Evolutionary conservation across 805 yeast species (phyloP).

Genomic region (Yarrowia sp.): DNA sequence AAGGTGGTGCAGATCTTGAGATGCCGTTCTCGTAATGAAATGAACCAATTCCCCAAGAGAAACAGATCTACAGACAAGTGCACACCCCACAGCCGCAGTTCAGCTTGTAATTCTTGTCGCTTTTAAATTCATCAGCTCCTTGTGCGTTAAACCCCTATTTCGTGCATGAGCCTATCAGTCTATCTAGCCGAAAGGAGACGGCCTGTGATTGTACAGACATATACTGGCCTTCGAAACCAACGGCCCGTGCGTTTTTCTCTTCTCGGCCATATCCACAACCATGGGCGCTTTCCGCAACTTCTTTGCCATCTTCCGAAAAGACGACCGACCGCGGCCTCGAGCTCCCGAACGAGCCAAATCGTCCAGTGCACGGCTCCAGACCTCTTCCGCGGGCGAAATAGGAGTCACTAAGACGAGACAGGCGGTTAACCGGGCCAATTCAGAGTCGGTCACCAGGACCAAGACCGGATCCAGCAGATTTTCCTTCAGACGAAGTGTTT

Average conservation of each 20-base stretch:
- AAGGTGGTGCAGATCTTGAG: no score
- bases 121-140: background rate
- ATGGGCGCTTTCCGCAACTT: slow-evolving; percentile 24
- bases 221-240: no score
- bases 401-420: slow-evolving; percentile 10
- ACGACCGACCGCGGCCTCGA: slow-evolving; percentile 30
- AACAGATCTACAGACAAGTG: background rate
- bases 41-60: no score
- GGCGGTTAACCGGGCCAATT: background rate
- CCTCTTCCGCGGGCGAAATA: background rate
- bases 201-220: no score
- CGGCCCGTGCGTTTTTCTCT: background rate
- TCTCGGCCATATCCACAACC: background rate
- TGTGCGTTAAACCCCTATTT: slow-evolving; percentile 33
- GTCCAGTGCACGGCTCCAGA: slow-evolving; percentile 18
- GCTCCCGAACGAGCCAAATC: slow-evolving; percentile 31
- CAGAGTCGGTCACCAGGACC: slow-evolving; percentile 1
- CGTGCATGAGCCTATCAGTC: slow-evolving; percentile 18
- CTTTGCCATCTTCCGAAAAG: slow-evolving; percentile 17
- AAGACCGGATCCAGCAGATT: slow-evolving; percentile 4
- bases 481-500: slow-evolving; percentile 13
- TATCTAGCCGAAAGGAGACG: slow-evolving; percentile 20
- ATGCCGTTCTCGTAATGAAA: no score
- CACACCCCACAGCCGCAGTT: no score
- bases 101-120: no score